Percentiles rank a stretch among this genome's conserved stretches.
Conservation (phyloP, 108 stramenopile genomes). For the Nitzschia putrida region DNA sequence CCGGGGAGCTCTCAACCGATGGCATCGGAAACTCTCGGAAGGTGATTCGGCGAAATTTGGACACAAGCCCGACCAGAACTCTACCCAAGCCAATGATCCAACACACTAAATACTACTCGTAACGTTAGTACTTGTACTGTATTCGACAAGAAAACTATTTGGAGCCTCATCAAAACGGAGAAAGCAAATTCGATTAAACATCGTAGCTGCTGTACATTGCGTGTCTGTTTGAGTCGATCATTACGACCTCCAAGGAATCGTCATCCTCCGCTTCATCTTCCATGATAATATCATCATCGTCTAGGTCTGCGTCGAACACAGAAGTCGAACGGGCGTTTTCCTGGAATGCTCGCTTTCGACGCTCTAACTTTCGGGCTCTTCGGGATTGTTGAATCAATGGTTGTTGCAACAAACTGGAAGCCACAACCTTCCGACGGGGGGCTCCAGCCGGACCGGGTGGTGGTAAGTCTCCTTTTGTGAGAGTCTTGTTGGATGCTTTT, state of each 20-base stretch:
- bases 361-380: constrained; percentile 1
- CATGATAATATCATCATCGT: constrained; percentile 11
- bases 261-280: constrained; percentile 22
- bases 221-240: background rate
- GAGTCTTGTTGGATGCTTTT: background rate
- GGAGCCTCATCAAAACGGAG: no score
- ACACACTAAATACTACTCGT: no score
- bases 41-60: no score
- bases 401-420: constrained; percentile 5
- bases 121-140: no score
- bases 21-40: no score
- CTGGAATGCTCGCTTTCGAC: constrained; percentile 18
- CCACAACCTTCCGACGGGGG: constrained; percentile 13
- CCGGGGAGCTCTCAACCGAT: no score
- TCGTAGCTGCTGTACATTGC: constrained; percentile 1
- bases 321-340: constrained; percentile 32
- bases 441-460: background rate
- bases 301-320: constrained; percentile 21
- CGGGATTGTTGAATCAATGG: constrained; percentile 12
- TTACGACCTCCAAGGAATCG: background rate
- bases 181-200: background rate
- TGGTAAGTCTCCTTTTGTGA: constrained; percentile 19
- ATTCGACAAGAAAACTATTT: no score
- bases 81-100: no score
- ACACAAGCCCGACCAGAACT: no score